Base-by-base conservation (phyloP, 495 filamentous ascomycete genomes). In the Penicillium soppii region DNA sequence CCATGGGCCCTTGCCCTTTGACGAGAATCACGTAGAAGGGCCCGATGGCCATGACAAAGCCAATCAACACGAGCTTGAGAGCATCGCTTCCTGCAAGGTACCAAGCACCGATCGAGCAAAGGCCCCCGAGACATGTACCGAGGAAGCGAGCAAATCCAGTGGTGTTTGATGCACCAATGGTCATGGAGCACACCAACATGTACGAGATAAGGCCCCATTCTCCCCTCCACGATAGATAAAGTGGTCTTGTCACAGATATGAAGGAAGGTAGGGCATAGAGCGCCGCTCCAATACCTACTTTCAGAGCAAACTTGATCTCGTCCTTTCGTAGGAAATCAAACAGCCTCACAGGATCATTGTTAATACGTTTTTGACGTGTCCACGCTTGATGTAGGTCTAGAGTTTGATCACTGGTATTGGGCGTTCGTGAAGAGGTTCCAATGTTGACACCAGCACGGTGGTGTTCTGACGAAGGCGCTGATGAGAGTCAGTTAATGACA, bases 171-270 rank as follows among this genome's bases (percentile, higher is more conserved):
- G 92, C 89, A 8, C 94, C 94, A 32, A 96, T 90, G 0, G 92
- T 97, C 92, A 96, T 97, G 5, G 89, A 88, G 66, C 92, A 96
- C n/a, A 98, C 94, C 46, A 97, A 81, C 94, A 98, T 98, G 72
- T 96, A 98, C 0, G 92, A 96, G 29, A 97, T 65, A 1, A 97
- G 75, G 10, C 92, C 94, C 94, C 94, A 98, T 78, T 98, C 94
- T 1, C 92, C 94, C 57, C 92, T 76, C 91, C 92, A 98, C 55
- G 88, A 87, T 20, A 80, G 76, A 61, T 96, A 98, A 35, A 86
- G 75, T 0, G 91, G 88, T 47, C 90, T 77, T 13, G 88, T 94
- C 5, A 76, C 70, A 7, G 84, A 80, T 46, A 97, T 73, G 63
- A 96, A 98, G 7, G 94, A 84, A 39, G 90, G 86, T 56, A 95